phyloP scores from a whole-genome alignment of 2,329 filamentous ascomycete genomes.

The Elsinoe fawcettii region DNA sequence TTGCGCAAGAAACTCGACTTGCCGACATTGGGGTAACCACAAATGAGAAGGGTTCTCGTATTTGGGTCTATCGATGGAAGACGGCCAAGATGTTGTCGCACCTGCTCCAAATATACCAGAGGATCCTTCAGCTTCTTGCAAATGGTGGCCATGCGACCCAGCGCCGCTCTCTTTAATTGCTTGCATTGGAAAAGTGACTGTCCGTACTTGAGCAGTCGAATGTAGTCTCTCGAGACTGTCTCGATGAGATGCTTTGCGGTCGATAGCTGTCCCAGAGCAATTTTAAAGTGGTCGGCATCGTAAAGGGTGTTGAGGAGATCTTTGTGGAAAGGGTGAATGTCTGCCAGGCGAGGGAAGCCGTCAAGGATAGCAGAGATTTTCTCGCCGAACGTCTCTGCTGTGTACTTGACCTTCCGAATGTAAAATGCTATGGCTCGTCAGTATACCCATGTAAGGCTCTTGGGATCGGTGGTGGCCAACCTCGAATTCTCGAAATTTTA shows the following conservation, averaged over 20 bases:
- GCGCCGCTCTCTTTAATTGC: slow-evolving; percentile 89
- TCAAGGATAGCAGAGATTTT: slow-evolving; percentile 87
- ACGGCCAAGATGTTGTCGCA: slow-evolving; percentile 93
- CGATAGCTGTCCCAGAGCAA: slow-evolving; percentile 89
- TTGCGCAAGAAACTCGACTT: slow-evolving; percentile 94
- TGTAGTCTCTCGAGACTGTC: slow-evolving; percentile 91
- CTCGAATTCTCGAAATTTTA: slow-evolving; percentile 85
- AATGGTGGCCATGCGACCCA: slow-evolving; percentile 97
- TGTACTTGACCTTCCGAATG: slow-evolving; percentile 97
- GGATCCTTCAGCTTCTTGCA: slow-evolving; percentile 92
- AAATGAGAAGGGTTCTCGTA: slow-evolving; percentile 89
- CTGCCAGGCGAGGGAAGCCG: slow-evolving; percentile 83
- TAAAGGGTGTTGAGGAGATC: slow-evolving; percentile 95
- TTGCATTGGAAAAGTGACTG: slow-evolving; percentile 98
- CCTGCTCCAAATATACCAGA: slow-evolving; percentile 89
- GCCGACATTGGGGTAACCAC: slow-evolving; percentile 94
- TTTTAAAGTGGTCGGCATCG: slow-evolving; percentile 95
- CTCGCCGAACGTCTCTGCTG: slow-evolving; percentile 91
- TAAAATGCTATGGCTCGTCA: slow-evolving; percentile 61
- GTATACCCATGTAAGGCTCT: not conserved
- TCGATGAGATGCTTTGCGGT: slow-evolving; percentile 96
- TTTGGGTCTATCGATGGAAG: slow-evolving; percentile 98
- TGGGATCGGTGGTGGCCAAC: slow-evolving; percentile 28
- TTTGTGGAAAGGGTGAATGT: slow-evolving; percentile 92
- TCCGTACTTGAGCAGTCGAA: slow-evolving; percentile 91